Evolutionary conservation across 2,329 filamentous ascomycete genomes (phyloP), one percentile per base, ranked within the genome.

Genomic region (Fusarium chaquense): DNA sequence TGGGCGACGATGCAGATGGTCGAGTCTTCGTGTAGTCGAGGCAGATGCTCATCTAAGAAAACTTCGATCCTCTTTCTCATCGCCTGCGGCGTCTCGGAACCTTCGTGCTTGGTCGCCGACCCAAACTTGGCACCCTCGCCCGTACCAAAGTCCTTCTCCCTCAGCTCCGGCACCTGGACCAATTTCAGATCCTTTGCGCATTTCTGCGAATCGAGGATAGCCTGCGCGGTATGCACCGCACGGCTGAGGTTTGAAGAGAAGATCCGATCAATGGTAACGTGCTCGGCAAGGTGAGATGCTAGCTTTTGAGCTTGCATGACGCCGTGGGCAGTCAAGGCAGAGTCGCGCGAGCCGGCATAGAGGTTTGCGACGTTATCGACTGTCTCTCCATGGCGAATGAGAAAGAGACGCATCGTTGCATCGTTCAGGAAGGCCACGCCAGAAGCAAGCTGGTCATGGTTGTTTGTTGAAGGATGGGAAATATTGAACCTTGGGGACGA

Each of bases 361-460:
- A 93, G 81, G 57, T 90, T 87, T 41, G 91, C 91, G 62, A 96
- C 91, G 78, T 97, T 97, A 81, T 97, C 92, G 70, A 97, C 92
- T 18, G 93, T 95, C 82, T 97, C 94, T 76, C 91, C 94, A 84
- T 97, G 94, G 59, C 94, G 90, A 75, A 97, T 89, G 73, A 97
- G 85, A 75, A 94, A 89, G 58, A 97, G 70, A 64, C 76, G 79
- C 79, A 81, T 81, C 79, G 55, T 70, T 28, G 46, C 64, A 65
- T 72, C 44, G 58, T 68, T 73, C 51, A 73, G 32, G 54, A 47
- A 52, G 65, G 67, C 55, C 56, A 66, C 36, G 60, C 63, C 62
- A 55, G 64, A 58, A 62, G 63, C 52, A 54, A 66, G 68, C 66
- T 70, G 59, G 50, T 49, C 72, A 75, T 74, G 56, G 65, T 41